Evolutionary conservation across 768 basidiomycete genomes (phyloP), one percentile per base, ranked within the genome.

Genomic region (Podaxis sp.): DNA sequence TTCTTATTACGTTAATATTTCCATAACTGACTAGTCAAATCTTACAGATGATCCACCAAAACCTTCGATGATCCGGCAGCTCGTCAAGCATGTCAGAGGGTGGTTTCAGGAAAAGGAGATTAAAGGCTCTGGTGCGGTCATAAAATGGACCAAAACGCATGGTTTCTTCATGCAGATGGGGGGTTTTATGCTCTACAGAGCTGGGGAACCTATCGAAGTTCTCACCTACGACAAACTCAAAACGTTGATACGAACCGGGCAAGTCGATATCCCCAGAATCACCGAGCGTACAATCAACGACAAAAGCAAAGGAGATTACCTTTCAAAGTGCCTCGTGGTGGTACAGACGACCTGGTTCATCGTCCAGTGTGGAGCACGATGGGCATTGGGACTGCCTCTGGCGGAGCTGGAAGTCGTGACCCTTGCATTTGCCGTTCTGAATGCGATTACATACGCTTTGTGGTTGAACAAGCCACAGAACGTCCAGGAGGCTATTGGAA

Each of bases 251-350:
- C 7, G 15, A 12, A 29, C 22, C 13, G 49, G 55, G 12, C 13
- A 55, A 41, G 57, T 66, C 9, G 49, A 64, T 25, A 58, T 64
- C 15, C 63, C 65, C 12, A 47, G 55, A n/a, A 55, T 67, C 38
- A 51, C 61, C 8, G 55, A 64, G 29, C 56, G 59, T 40, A 57
- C 64, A 8, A 72, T 74, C 50, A 54, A 60, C 27, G 68, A 73
- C 67, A 66, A 66, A 29, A 73, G 71, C 66, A 73, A 73, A 50
- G 68, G 64, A 0, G 67, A 73, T 33, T 63, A 57, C 13, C 61
- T 74, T 8, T 58, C 68, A 8, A 73, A 73, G 40, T 41, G 53
- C 4, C 43, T 74, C 13, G 64, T 70, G 7, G 15, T 69, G 6
- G 7, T 68, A 9, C 73, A 74, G 55, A 53, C 66, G 13, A 52